Base-by-base conservation (phyloP, 2,329 filamentous ascomycete genomes). In the Botryotinia narcissicola region DNA sequence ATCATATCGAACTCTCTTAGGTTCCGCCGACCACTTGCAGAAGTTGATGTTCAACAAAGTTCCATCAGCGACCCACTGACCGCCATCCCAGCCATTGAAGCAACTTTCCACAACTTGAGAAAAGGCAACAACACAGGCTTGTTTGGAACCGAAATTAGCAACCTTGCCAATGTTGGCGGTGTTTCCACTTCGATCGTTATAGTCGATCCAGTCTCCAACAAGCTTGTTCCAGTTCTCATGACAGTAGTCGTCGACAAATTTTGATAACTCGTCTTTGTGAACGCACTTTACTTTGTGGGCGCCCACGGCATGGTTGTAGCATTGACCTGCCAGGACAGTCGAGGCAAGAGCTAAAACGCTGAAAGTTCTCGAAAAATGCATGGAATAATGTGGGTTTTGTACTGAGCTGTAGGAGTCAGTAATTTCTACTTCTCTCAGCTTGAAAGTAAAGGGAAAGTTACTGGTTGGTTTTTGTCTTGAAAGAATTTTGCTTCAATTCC, bases 141-240 rank as follows among this genome's bases (percentile, higher is more conserved):
- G 10, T 14, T 48, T 46, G 42, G 62, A 46, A n/a, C 29, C 32
- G 9, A 64, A 64, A 29, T 48, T 64, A 9, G 62, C n/a, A 5
- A 64, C 42, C 29, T 64, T 64, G 62, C 62, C 62, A 7, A 64
- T 25, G 22, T 64, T 64, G 42, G 62, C 62, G 9, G 42, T 64
- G 42, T 64, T 20, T 14, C 42, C 62, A 18, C 42, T 64, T 32
- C 62, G 62, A 35, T 64, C 62, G 29, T 46, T 46, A 29, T 46
- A 64, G n/a, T 64, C 62, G 62, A 5, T 48, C 42, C 62, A 64
- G 29, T 64, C 62, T 32, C 62, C 62, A 25, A 22, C n/a, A 18
- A 64, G n/a, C 29, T 48, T 35, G 10, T 18, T 64, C 62, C 62
- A 46, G 18, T 64, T 42, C 1, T 48, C 62, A 22, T 46, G 42